phyloP scores from a whole-genome alignment of 257 asterid species.

The Przewalskia tangutica region DNA sequence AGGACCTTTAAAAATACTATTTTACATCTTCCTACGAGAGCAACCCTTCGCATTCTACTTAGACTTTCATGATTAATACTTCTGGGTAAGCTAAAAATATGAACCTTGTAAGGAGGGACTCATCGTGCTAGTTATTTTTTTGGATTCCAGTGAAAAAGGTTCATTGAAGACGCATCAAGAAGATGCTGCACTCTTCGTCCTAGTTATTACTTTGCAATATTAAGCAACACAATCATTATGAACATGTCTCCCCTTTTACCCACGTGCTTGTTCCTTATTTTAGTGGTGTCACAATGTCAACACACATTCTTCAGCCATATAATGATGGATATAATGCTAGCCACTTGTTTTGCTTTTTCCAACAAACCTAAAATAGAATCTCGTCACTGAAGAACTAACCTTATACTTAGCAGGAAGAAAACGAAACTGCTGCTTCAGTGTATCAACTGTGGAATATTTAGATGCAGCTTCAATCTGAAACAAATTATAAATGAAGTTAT shows the following conservation, averaged over 20 bases:
- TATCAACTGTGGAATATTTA: slow-evolving; percentile 89
- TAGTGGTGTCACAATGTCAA: not conserved
- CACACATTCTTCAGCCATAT: not conserved
- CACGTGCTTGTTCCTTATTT: not conserved
- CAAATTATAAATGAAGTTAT: not conserved
- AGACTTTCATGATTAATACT: not conserved
- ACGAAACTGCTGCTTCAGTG: slow-evolving; percentile 69
- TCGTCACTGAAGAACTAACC: slow-evolving; percentile 28
- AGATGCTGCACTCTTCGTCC: not conserved
- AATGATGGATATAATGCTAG: not conserved
- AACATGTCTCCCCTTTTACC: not conserved
- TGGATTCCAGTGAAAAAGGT: not conserved
- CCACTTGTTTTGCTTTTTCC: not conserved
- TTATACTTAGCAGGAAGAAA: slow-evolving; percentile 81
- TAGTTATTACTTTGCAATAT: not conserved
- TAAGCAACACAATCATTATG: not conserved
- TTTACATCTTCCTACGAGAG: too few relatives aligned
- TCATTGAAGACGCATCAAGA: not conserved
- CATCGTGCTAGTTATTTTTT: not conserved
- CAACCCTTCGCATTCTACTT: not conserved
- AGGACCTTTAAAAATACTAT: not conserved
- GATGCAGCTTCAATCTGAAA: slow-evolving; percentile 79
- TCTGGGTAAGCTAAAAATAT: not conserved
- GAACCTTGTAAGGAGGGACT: not conserved
- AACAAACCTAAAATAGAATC: not conserved